A percentile compares a stretch with the other conserved stretches of the same genome.
Evolutionary conservation across 2,329 filamentous ascomycete genomes (phyloP).

Genomic region (Chlorencoelia australis): DNA sequence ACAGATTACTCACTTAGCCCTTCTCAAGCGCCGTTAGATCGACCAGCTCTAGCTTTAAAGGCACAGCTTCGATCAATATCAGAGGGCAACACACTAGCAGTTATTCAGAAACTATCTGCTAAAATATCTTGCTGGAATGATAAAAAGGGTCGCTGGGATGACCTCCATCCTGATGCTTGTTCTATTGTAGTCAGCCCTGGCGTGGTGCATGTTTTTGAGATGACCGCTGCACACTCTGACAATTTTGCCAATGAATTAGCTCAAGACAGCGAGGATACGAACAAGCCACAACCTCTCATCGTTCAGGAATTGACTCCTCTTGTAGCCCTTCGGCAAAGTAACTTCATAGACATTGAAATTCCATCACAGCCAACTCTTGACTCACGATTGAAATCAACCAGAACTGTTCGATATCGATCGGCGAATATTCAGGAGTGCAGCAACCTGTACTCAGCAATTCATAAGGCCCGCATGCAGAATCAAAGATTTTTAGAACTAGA

Average conservation of each 20-base stretch:
- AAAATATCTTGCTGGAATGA: conserved; percentile 55
- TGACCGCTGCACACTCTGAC: conserved; percentile 26
- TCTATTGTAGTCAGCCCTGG: conserved; percentile 48
- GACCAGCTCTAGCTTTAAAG: conserved; percentile 62
- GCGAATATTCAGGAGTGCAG: conserved; percentile 68
- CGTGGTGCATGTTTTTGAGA: conserved; percentile 46
- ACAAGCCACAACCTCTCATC: conserved; percentile 39
- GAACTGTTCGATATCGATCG: conserved; percentile 69
- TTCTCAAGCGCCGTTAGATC: conserved; percentile 59
- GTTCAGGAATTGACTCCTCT: conserved; percentile 84
- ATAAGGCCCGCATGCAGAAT: conserved; percentile 83
- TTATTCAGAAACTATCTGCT: conserved; percentile 36
- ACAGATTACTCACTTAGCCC: conserved; percentile 2
- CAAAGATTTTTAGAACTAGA: conserved; percentile 68
- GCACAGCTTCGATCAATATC: conserved; percentile 30
- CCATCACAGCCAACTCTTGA: conserved; percentile 71
- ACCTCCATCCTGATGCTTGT: conserved; percentile 41
- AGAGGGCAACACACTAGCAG: conserved; percentile 35
- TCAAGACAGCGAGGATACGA: conserved; percentile 14
- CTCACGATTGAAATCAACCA: conserved; percentile 58
- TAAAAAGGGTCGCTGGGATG: conserved; percentile 49
- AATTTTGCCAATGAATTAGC: conserved; percentile 2
- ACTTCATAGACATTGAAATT: conserved; percentile 86
- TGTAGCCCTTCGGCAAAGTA: conserved; percentile 83
- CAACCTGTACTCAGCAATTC: conserved; percentile 74